A percentile compares a stretch with the other conserved stretches of the same genome.
Evolutionary conservation across 2,329 filamentous ascomycete genomes (phyloP).

Genomic region (Aphanocladium album): DNA sequence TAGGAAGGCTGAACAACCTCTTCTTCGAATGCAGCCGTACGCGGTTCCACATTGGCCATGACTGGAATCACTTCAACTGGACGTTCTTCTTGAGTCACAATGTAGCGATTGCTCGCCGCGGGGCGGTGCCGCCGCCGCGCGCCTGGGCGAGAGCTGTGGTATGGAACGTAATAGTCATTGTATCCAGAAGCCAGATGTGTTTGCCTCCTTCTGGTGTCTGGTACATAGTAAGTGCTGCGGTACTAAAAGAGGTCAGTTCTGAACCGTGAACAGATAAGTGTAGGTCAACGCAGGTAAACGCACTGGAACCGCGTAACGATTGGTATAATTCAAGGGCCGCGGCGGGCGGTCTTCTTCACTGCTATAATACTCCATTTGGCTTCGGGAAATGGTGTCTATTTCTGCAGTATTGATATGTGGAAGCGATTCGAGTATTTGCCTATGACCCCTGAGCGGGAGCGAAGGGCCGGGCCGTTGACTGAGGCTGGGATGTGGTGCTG

Average conservation of each 20-base stretch:
- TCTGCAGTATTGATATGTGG: not conserved
- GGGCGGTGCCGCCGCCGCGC: not conserved
- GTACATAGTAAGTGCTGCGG: not conserved
- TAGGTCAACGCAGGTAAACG: not conserved
- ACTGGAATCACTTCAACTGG: not conserved
- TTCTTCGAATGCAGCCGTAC: not conserved
- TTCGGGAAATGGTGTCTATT: no score
- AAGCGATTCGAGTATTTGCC: not conserved
- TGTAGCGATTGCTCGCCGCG: not conserved
- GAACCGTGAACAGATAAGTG: not conserved
- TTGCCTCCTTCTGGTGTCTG: not conserved
- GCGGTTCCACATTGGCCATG: not conserved
- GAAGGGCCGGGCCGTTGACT: conserved; percentile 8
- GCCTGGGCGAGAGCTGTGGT: not conserved
- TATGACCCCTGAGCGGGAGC: conserved; percentile 1
- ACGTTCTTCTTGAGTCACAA: not conserved
- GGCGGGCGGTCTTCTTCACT: not conserved
- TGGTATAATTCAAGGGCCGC: not conserved
- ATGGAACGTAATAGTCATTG: not conserved
- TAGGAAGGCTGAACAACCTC: not conserved
- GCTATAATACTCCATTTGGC: conserved; percentile 5
- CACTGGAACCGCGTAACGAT: not conserved
- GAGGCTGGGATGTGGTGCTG: not conserved
- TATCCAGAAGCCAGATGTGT: not conserved
- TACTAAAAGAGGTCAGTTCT: not conserved